Evolutionary conservation across 768 basidiomycete genomes (phyloP), one percentile per base, ranked within the genome.

Genomic region (Suillus occidentalis): DNA sequence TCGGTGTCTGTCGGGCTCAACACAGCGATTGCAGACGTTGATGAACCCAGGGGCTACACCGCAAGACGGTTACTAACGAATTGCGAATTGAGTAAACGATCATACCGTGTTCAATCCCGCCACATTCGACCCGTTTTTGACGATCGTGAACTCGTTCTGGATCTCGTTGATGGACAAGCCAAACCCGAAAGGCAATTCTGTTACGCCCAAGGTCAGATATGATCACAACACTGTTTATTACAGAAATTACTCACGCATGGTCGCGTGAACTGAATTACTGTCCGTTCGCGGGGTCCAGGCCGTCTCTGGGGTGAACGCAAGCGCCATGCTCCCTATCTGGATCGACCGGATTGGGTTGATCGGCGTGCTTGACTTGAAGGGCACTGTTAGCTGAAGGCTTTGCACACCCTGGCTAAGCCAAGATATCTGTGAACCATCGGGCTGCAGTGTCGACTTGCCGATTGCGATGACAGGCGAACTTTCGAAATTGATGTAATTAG

Each of bases 161-260:
- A 92, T 90, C 65, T 89, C 73, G 36, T 79, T 81, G 60, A 91
- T 85, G 1, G 78, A 76, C 20, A 90, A 9, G 34, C 76, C 76
- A 73, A 92, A 92, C 12, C 90, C 90, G 66, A 92, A 92, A 39
- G 90, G 90, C 43, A 92, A 76, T 67, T 83, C 89, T 89, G 65
- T 52, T 62, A 58, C n/a, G 59, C 56, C 61, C 3, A 50, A 40
- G 31, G 64, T 64, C 56, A 22, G 40, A 37, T n/a, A n/a, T 36
- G 57, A 61, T 16, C 13, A 18, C 37, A 12, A 28, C 4, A 58
- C 37, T 57, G 31, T 4, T 57, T 57, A 8, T 28, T 28, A 58
- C 9, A 3, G 9, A 18, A 57, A 58, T 28, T 34, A 72, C 81
- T 63, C 74, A 88, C 87, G 72, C 66, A 91, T 79, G 28, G 73